Conservation (phyloP, 805 yeast genomes). For the Candida vaughaniae region DNA sequence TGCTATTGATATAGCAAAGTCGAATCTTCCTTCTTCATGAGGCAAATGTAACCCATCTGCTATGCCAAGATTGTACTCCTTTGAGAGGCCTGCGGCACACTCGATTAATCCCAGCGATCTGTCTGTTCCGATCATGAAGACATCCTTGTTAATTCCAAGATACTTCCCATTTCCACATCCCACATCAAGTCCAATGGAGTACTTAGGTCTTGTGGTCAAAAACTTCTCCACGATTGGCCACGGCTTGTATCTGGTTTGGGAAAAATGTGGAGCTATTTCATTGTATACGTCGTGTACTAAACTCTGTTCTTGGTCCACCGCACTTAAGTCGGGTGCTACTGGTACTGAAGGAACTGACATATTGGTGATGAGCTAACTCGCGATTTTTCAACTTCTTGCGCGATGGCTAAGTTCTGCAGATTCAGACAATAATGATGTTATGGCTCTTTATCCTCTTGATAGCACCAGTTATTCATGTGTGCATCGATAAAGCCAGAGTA, state of each 20-base stretch:
- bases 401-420: no score
- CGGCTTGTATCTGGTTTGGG: constrained; percentile 91
- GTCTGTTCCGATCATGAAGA: constrained; percentile 74
- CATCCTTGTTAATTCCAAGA: constrained; percentile 62
- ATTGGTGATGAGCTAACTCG: not conserved
- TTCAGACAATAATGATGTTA: no score
- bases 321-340: constrained; percentile 32
- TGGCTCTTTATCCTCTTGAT: no score
- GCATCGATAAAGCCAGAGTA: no score
- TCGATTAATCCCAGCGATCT: constrained; percentile 65
- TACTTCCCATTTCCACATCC: constrained; percentile 99
- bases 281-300: constrained; percentile 93
- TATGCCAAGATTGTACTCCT: constrained; percentile 56
- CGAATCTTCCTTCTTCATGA: constrained; percentile 41
- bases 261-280: constrained; percentile 89
- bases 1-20: constrained; percentile 93
- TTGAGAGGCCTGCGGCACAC: constrained; percentile 54
- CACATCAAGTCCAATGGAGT: constrained; percentile 81
- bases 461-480: no score
- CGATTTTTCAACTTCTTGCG: no score
- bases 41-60: constrained; percentile 74
- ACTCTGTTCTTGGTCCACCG: constrained; percentile 63
- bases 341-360: constrained; percentile 36
- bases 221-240: constrained; percentile 93
- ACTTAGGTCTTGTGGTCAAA: constrained; percentile 45